A percentile compares a stretch with the other conserved stretches of the same genome.
These are phyloP conservation scores for Penicillium sclerotiorum DNA, from an alignment of 2,329 filamentous ascomycete genomes.

Conservation along the genomic window DNA sequence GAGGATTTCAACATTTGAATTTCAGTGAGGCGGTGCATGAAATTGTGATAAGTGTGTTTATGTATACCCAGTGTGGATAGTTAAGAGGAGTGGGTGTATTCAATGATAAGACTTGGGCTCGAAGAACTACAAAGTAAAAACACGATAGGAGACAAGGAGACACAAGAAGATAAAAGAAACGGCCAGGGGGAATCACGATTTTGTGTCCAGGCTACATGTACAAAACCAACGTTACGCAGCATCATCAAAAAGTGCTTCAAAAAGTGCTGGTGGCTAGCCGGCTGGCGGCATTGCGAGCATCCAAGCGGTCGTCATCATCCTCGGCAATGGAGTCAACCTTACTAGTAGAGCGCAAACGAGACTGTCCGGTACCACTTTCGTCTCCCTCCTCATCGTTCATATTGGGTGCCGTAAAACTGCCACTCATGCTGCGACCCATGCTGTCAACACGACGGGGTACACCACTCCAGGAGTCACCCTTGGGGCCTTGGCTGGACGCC, in stretches of 20 bases:
- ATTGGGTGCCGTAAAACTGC: slow-evolving; percentile 67
- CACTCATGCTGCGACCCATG: slow-evolving; percentile 75
- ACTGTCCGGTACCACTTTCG: slow-evolving; percentile 45
- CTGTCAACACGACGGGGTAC: slow-evolving; percentile 81
- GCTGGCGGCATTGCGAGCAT: slow-evolving; percentile 93
- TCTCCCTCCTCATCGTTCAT: slow-evolving; percentile 63
- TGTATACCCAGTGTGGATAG: not conserved
- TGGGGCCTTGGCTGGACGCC: slow-evolving; percentile 88
- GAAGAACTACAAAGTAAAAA: slow-evolving; percentile 24
- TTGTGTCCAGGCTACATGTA: slow-evolving; percentile 39
- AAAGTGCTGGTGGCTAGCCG: slow-evolving; percentile 93
- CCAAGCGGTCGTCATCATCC: slow-evolving; percentile 83
- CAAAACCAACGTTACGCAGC: slow-evolving; percentile 21
- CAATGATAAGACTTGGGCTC: slow-evolving; percentile 7
- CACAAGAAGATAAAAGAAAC: slow-evolving; percentile 19
- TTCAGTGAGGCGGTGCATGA: too few relatives aligned
- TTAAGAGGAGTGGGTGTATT: not conserved
- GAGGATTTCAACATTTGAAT: too few relatives aligned
- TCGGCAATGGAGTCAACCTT: slow-evolving; percentile 47
- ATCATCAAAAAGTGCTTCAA: slow-evolving; percentile 43
- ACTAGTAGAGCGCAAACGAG: slow-evolving; percentile 52
- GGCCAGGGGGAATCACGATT: slow-evolving; percentile 35
- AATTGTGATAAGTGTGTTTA: too few relatives aligned
- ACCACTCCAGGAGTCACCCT: slow-evolving; percentile 98
- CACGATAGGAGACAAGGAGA: slow-evolving; percentile 27